phyloP scores from a whole-genome alignment of 441 rosid genomes.

The Caryocar brasiliense region DNA sequence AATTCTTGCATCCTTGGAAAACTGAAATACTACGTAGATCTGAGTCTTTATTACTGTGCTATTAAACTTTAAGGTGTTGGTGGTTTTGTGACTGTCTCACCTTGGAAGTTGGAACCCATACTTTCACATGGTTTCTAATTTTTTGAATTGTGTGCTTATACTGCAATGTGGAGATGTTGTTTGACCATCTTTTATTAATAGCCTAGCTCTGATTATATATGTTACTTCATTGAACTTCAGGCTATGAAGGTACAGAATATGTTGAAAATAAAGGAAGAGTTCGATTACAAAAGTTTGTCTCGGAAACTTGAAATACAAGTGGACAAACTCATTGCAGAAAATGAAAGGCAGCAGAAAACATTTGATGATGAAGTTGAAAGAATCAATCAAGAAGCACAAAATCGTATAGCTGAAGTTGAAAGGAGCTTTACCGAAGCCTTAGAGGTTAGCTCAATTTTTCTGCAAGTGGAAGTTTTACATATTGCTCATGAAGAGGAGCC shows the following conservation, averaged over 20 bases:
- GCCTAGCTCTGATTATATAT: background rate
- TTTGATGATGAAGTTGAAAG: conserved; percentile 81
- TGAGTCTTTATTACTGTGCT: no score
- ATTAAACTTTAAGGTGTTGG: no score
- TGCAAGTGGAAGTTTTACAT: no score
- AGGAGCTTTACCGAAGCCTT: conserved; percentile 76
- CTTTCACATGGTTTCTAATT: no score
- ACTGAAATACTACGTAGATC: no score
- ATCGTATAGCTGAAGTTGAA: conserved; percentile 66
- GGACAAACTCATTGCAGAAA: conserved; percentile 85
- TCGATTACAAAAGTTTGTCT: conserved; percentile 92
- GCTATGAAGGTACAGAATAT: conserved; percentile 99
- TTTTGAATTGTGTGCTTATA: background rate
- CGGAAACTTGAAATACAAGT: conserved; percentile 85
- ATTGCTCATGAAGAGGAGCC: background rate
- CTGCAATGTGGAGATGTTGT: background rate
- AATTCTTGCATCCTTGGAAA: no score
- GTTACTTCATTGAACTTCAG: conserved; percentile 26
- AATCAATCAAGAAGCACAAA: conserved; percentile 65
- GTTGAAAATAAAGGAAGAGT: conserved; percentile 96
- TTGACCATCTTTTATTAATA: background rate
- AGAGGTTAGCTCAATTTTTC: conserved; percentile 47
- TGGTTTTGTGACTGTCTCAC: no score
- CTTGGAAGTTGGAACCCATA: no score
- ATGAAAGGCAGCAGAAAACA: conserved; percentile 85